Conservation (phyloP, 2,329 filamentous ascomycete genomes). For the Colletotrichum neosansevieriae region DNA sequence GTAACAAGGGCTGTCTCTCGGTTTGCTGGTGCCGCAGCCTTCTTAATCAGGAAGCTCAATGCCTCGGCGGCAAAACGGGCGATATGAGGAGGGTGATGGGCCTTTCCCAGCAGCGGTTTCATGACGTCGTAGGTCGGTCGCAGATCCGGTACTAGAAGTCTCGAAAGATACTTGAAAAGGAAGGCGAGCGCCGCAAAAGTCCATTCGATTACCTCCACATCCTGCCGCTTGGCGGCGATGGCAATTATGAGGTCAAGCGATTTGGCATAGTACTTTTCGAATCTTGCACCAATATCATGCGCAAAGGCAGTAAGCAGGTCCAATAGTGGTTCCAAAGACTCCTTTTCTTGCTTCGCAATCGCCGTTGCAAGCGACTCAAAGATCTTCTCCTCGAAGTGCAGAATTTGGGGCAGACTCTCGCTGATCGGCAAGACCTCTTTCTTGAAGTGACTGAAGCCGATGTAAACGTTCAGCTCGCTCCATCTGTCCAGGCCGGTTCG, state of each 20-base stretch:
- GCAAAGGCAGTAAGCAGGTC: constrained; percentile 93
- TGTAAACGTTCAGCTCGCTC: constrained; percentile 90
- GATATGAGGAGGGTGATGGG: constrained; percentile 86
- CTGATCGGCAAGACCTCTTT: constrained; percentile 80
- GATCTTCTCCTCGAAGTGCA: constrained; percentile 90
- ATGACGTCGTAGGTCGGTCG: constrained; percentile 87
- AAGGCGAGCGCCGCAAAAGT: constrained; percentile 94
- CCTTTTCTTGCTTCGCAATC: constrained; percentile 81
- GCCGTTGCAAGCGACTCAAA: constrained; percentile 81
- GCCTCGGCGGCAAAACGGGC: constrained; percentile 94
- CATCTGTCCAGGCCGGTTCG: constrained; percentile 86
- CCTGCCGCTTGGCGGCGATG: constrained; percentile 81
- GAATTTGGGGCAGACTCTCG: constrained; percentile 90
- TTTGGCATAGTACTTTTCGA: constrained; percentile 87
- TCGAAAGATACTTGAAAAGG: constrained; percentile 96
- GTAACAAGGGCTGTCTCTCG: constrained; percentile 78
- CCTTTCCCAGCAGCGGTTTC: constrained; percentile 84
- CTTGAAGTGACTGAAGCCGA: constrained; percentile 82
- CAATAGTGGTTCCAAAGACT: constrained; percentile 87
- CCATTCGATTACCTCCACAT: constrained; percentile 96
- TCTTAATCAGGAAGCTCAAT: constrained; percentile 92
- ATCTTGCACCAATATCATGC: constrained; percentile 88
- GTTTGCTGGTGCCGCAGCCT: constrained; percentile 82
- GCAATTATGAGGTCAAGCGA: constrained; percentile 81
- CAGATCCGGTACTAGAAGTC: constrained; percentile 86